A percentile compares a stretch with the other conserved stretches of the same genome.
Conservation (phyloP, 1,139 yeast genomes). For the Candida dubliniensis region DNA sequence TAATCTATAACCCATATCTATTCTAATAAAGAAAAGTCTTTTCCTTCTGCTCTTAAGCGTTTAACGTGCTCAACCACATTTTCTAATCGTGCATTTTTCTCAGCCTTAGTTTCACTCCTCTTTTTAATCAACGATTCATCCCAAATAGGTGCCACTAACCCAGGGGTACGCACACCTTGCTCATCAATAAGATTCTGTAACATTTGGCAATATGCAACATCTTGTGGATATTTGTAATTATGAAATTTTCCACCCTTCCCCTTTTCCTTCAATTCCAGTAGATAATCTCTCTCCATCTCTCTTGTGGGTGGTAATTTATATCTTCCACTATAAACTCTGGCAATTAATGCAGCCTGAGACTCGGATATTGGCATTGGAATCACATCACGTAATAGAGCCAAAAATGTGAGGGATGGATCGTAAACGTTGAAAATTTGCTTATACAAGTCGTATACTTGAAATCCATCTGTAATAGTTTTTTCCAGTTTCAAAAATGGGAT, state of each 20-base stretch:
- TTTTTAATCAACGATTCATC: slow-evolving; percentile 19
- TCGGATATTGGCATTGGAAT: slow-evolving; percentile 52
- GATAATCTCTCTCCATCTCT: slow-evolving; percentile 29
- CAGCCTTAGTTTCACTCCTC: slow-evolving; percentile 18
- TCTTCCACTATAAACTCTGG: slow-evolving; percentile 44
- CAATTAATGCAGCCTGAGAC: slow-evolving; percentile 45
- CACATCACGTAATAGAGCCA: slow-evolving; percentile 39
- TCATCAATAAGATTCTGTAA: slow-evolving; percentile 23
- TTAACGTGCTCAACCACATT: slow-evolving; percentile 21
- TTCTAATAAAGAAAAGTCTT: slow-evolving; percentile 11
- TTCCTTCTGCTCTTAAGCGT: slow-evolving; percentile 20
- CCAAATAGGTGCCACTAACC: slow-evolving; percentile 30
- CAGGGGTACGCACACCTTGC: slow-evolving; percentile 17
- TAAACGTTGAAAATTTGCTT: slow-evolving; percentile 45
- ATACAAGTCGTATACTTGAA: slow-evolving; percentile 34
- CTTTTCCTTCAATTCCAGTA: slow-evolving; percentile 20
- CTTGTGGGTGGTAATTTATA: slow-evolving; percentile 31
- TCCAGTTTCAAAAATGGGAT: slow-evolving; percentile 39
- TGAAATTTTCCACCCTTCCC: slow-evolving; percentile 31
- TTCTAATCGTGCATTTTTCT: slow-evolving; percentile 23
- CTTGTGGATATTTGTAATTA: slow-evolving; percentile 28
- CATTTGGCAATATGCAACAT: slow-evolving; percentile 30
- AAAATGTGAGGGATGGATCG: slow-evolving; percentile 44
- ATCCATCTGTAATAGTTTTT: slow-evolving; percentile 29
- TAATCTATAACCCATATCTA: background rate